Percentiles rank a stretch among this genome's conserved stretches.
Evolutionary conservation across 192 early-diverging fungal species (phyloP).

Genomic region (Radiomyces spectabilis): DNA sequence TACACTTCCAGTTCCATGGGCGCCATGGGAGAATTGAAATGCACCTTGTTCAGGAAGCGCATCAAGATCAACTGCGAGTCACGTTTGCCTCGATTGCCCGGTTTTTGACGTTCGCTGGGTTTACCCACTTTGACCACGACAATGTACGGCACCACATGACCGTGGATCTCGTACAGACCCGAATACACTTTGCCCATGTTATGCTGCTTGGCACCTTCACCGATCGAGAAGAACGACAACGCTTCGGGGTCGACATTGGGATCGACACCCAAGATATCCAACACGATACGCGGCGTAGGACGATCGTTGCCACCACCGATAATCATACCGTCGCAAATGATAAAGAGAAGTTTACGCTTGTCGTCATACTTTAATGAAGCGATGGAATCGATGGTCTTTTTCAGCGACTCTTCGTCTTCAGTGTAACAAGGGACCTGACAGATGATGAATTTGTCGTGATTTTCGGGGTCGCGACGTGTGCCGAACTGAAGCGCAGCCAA

Average conservation of each 20-base stretch:
- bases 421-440: constrained; percentile 95
- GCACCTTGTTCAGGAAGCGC: constrained; percentile 94
- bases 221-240: constrained; percentile 76
- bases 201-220: constrained; percentile 83
- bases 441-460: constrained; percentile 94
- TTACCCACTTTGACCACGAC: constrained; percentile 91
- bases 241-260: constrained; percentile 67
- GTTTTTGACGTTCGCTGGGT: constrained; percentile 68
- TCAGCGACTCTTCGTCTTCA: constrained; percentile 79
- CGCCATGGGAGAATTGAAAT: constrained; percentile 88
- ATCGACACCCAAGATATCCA: constrained; percentile 88
- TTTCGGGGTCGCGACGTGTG: constrained; percentile 62
- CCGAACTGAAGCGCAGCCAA: constrained; percentile 70
- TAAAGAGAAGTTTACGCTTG: constrained; percentile 80
- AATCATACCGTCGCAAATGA: constrained; percentile 90
- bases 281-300: constrained; percentile 93
- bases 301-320: constrained; percentile 93
- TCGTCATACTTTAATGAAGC: constrained; percentile 74
- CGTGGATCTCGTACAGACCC: constrained; percentile 84
- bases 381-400: constrained; percentile 79
- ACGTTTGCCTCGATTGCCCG: constrained; percentile 96
- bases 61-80: constrained; percentile 98
- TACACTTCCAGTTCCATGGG: constrained; percentile 96
- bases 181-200: constrained; percentile 97
- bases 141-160: constrained; percentile 87